Base-by-base conservation (phyloP, 164 flowering plant species). In the Taxillus chinensis region DNA sequence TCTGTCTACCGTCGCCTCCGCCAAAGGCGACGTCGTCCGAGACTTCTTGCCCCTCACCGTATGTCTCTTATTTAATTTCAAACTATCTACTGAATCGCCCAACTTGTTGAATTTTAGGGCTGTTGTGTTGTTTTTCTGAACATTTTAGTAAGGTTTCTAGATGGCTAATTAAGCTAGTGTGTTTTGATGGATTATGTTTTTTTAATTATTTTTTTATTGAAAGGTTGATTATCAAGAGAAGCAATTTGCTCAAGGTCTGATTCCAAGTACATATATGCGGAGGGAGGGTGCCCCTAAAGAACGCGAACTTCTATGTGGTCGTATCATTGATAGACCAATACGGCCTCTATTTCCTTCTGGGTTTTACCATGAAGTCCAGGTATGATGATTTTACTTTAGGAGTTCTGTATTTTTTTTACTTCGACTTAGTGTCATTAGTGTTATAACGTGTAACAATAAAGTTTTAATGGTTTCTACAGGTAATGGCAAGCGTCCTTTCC, bases 141-240 rank as follows among this genome's bases (percentile, higher is more conserved):
- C 27, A 27, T 27, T 27, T 27, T 27, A 27, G 27, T 27, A 27
- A 0, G 27, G 27, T 27, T 27, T 27, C 27, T 27, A 27, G 27
- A 0, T 27, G 27, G 27, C 27, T 27, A 27, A 27, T 27, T 27
- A 27, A 27, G 27, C 2, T 27, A 27, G 27, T 27, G 27, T 27
- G 27, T 27, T 27, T 27, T 27, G 27, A 27, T 27, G 2, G 27
- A 27, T 27, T 27, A 27, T 27, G 27, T 27, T 27, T 27, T 27
- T 27, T 27, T 27, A 27, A 27, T 27, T 27, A 27, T 27, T 27
- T 27, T 27, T 27, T 27, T 27, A 27, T 27, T 27, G 2, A 27
- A 27, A 90, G 99, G 99, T 95, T 80, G 97, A 95, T 68, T 95
- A 95, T 72, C 92, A 84, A 82, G 99, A 95, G 77, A 95, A 87